Conservation (phyloP, 2,329 filamentous ascomycete species). For the Nemania diffusa region DNA sequence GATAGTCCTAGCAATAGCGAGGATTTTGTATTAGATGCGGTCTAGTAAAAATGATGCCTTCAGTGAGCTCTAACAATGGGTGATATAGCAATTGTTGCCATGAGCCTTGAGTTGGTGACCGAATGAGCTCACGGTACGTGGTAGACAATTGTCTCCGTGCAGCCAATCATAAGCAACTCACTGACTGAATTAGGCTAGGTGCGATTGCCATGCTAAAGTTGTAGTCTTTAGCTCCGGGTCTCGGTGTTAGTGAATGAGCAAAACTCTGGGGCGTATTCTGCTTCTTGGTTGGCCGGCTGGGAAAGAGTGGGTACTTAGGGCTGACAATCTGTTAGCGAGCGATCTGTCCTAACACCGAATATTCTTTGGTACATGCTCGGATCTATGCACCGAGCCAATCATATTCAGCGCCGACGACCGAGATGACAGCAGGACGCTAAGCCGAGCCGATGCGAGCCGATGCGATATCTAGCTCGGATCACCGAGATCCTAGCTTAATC, state of each 20-base stretch:
- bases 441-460: conserved; percentile 18
- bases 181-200: neutral
- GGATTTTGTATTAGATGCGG: neutral
- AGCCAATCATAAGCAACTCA: conserved; percentile 5
- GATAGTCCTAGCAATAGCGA: neutral
- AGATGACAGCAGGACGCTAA: neutral
- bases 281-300: no score
- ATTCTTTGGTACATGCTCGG: neutral
- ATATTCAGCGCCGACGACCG: neutral
- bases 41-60: neutral
- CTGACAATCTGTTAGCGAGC: neutral
- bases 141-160: neutral
- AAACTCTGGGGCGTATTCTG: no score
- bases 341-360: neutral
- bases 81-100: neutral
- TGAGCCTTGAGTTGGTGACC: neutral
- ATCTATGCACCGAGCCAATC: neutral
- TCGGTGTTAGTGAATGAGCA: neutral
- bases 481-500: neutral
- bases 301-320: neutral
- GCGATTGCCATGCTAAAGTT: neutral
- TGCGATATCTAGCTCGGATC: neutral
- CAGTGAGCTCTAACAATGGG: neutral
- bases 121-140: neutral
- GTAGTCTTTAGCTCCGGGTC: neutral